Evolutionary conservation across 371 early-diverging fungal genomes (phyloP), one percentile per base, ranked within the genome.

Genomic region (Syncephalastrum contaminatum): DNA sequence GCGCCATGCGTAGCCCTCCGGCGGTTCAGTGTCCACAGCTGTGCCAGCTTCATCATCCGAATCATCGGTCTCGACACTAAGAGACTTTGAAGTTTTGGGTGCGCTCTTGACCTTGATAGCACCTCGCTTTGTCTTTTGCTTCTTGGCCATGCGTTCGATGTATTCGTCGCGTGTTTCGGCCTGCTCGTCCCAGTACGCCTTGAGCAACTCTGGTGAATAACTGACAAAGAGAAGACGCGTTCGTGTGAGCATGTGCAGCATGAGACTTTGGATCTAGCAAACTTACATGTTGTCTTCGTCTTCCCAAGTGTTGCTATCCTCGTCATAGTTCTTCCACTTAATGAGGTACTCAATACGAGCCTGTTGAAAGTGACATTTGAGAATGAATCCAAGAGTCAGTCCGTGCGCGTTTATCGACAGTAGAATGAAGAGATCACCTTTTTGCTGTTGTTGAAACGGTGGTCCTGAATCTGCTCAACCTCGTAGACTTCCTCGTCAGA

Each of bases 241-340:
- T 30, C 54, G 14, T 51, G 43, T 5, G 60, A 46, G 36, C 30
- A 65, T 43, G 13, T 2, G 18, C 36, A 4, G 3, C 40, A 21
- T 6, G 8, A 16, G 15, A 3, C 4, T 15, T 39, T 27, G 6
- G 4, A 27, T 56, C n/a, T 15, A 24, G 36, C 2, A 6, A 1
- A 43, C 57, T 43, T 63, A 71, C 71, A 71, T 54, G 15, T 71
- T 63, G 1, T 22, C 16, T 46, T 71, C 71, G 13, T 53, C 56
- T 49, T 71, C 71, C 71, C 71, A 71, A 1, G 71, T 67, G 42
- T 67, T 67, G 6, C 44, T 39, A 3, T 54, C 48, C 8, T 57
- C 48, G 25, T 44, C 59, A 54, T 71, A 71, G 21, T 59, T 56
- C 48, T 71, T 64, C 71, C 71, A 71, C 48, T 71, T 71, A 22